Percentiles rank a stretch among this genome's conserved stretches.
phyloP scores from a whole-genome alignment of 2,329 filamentous ascomycete species.

The Botrytis sinoallii region DNA sequence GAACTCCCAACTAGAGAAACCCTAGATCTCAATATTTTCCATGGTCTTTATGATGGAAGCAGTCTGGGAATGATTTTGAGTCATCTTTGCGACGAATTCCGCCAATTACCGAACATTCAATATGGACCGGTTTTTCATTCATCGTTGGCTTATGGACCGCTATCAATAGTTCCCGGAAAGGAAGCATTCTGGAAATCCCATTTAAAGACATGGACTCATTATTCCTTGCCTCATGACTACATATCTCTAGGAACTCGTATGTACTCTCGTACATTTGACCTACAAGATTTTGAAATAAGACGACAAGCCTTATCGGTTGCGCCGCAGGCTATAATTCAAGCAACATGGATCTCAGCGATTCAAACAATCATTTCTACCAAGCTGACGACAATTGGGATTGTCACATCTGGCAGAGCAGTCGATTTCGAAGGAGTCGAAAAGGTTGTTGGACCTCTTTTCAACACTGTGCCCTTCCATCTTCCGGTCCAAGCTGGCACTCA shows the following conservation, averaged over 20 bases:
- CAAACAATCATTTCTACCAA: constrained; percentile 47
- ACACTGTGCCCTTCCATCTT: constrained; percentile 74
- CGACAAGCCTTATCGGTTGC: constrained; percentile 66
- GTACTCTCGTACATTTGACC: constrained; percentile 37
- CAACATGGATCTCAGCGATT: constrained; percentile 67
- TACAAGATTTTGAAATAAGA: constrained; percentile 48
- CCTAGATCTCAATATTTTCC: too few species aligned
- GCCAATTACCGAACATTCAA: constrained; percentile 28
- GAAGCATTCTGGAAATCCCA: constrained; percentile 61
- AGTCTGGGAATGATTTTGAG: constrained; percentile 68
- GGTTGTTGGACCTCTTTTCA: constrained; percentile 82
- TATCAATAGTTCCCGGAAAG: constrained; percentile 49
- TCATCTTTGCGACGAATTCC: constrained; percentile 54
- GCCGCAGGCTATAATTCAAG: constrained; percentile 74
- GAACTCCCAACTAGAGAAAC: too few species aligned
- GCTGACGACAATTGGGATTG: constrained; percentile 59
- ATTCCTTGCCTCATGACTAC: constrained; percentile 19
- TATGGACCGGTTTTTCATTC: constrained; percentile 60
- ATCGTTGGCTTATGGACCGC: constrained; percentile 65
- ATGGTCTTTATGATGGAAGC: constrained; percentile 82
- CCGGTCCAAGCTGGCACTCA: constrained; percentile 44
- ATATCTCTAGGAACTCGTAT: constrained; percentile 26
- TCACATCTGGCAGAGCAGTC: constrained; percentile 75
- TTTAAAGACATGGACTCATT: constrained; percentile 29
- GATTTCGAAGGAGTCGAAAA: constrained; percentile 62